A percentile compares a stretch with the other conserved stretches of the same genome.
These are phyloP conservation scores for Coniochaeta pulveracea DNA, from an alignment of 2,329 filamentous ascomycete genomes.

Conservation along the genomic window DNA sequence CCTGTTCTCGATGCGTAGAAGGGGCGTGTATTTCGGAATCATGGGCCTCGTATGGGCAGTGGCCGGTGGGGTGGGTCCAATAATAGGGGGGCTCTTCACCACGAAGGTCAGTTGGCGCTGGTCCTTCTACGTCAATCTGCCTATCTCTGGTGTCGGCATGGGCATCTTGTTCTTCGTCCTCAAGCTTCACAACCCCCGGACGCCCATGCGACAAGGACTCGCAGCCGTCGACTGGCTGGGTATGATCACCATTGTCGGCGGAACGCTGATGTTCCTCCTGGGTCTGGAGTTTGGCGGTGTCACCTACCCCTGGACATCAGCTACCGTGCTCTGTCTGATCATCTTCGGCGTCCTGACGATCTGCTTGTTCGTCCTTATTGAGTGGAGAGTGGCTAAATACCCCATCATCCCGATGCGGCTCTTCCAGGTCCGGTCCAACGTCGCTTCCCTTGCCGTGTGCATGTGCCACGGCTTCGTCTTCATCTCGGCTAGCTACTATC, in stretches of 20 bases:
- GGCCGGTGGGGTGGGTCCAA: conserved; percentile 52
- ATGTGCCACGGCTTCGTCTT: conserved; percentile 44
- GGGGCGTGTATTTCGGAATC: conserved; percentile 46
- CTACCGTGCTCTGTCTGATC: conserved; percentile 50
- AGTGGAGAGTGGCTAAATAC: conserved; percentile 50
- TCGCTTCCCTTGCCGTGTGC: conserved; percentile 38
- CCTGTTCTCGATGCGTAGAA: conserved; percentile 34
- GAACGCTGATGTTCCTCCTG: conserved; percentile 57
- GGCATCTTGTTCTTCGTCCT: conserved; percentile 49
- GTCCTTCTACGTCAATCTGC: conserved; percentile 37
- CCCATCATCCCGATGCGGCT: conserved; percentile 59
- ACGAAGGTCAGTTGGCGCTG: conserved; percentile 48
- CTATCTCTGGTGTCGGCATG: conserved; percentile 42
- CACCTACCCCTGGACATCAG: conserved; percentile 47
- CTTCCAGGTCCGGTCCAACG: conserved; percentile 42
- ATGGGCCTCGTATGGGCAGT: conserved; percentile 58
- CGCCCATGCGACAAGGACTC: conserved; percentile 48
- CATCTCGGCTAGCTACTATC: conserved; percentile 56
- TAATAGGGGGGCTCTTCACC: conserved; percentile 51
- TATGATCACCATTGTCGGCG: conserved; percentile 49
- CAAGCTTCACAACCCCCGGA: conserved; percentile 55
- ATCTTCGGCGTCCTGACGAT: conserved; percentile 44
- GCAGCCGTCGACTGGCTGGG: conserved; percentile 52
- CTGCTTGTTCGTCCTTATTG: conserved; percentile 44
- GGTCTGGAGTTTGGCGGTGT: conserved; percentile 61